Evolutionary conservation across 2,329 filamentous ascomycete genomes (phyloP).

Genomic region (Coccinonectria pachysandricola): DNA sequence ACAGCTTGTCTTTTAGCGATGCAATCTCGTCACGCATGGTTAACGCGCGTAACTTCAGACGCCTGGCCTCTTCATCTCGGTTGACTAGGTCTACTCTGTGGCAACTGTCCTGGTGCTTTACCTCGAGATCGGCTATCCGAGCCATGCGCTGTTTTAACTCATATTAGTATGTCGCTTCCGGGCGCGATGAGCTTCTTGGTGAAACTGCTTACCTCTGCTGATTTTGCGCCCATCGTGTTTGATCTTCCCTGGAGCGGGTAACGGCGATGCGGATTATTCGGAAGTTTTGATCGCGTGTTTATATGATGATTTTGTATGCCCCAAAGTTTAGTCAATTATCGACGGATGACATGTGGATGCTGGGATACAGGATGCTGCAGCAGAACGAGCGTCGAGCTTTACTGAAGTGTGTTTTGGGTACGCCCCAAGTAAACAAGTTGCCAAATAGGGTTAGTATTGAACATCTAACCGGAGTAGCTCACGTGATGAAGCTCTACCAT

Average conservation of each 20-base stretch:
- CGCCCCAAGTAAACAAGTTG: conserved; percentile 23
- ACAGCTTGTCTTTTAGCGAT: conserved; percentile 52
- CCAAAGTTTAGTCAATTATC: no score
- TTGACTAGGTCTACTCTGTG: conserved; percentile 57
- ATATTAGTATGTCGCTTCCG: conserved; percentile 12
- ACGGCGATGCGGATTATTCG: no score
- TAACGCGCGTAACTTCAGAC: conserved; percentile 57
- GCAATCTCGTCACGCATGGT: conserved; percentile 68
- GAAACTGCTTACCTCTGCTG: conserved; percentile 17
- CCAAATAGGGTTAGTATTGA: conserved; percentile 19
- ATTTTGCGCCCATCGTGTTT: conserved; percentile 17
- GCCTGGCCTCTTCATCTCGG: conserved; percentile 65
- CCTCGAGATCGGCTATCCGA: conserved; percentile 49
- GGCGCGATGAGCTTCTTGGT: background rate
- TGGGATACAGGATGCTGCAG: conserved; percentile 6
- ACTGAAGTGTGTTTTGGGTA: conserved; percentile 21
- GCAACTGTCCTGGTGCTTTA: conserved; percentile 55
- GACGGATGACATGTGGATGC: no score
- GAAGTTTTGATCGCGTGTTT: no score
- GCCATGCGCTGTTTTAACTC: conserved; percentile 29
- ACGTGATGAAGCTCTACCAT: no score
- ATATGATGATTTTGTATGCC: no score
- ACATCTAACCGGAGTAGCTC: no score
- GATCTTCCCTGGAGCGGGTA: conserved; percentile 2
- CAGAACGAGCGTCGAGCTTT: conserved; percentile 1